These are phyloP conservation scores for Mallotus repandus DNA, from an alignment of 441 rosid species.

Conservation along the genomic window DNA sequence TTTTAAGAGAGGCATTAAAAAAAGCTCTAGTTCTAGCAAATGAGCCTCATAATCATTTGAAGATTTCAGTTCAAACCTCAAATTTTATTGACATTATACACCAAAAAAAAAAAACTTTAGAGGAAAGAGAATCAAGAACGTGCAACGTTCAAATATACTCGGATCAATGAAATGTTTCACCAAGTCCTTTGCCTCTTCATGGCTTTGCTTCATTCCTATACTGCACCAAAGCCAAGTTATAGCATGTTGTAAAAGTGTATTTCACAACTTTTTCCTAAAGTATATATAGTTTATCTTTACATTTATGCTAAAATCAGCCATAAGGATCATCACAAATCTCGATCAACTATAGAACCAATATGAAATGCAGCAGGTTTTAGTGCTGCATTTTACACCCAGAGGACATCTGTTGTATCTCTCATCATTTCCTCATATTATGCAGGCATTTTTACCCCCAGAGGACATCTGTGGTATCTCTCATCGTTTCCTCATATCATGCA, in stretches of 20 bases:
- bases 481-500: neutral
- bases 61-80: neutral
- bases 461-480: neutral
- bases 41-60: neutral
- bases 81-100: neutral
- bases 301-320: neutral
- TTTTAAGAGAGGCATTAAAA: too few species aligned
- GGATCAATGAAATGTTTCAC: neutral
- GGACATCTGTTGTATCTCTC: too few species aligned
- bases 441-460: too few species aligned
- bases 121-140: neutral
- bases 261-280: neutral
- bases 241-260: neutral
- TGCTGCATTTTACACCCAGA: neutral
- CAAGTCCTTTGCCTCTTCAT: neutral
- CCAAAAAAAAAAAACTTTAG: neutral
- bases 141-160: neutral
- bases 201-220: conserved; percentile 4
- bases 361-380: neutral
- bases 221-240: neutral
- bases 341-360: neutral
- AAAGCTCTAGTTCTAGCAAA: neutral
- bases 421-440: too few species aligned
- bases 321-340: neutral
- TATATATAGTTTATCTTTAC: conserved; percentile 1